Conservation (phyloP, 176 grass and related monocot species). For the Musa schizocarpa region DNA sequence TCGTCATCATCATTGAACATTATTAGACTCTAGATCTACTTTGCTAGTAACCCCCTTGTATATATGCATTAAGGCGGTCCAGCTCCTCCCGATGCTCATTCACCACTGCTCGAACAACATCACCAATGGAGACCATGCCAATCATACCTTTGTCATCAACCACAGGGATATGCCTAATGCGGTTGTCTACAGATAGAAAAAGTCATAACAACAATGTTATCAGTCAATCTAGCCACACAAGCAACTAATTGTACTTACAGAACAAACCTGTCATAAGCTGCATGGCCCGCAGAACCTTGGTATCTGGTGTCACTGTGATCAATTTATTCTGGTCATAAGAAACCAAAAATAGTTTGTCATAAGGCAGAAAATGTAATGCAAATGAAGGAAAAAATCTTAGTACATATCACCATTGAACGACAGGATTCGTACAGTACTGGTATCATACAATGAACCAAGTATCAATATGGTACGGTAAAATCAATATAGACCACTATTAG, state of each 20-base stretch:
- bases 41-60: conserved; percentile 86
- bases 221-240: not conserved
- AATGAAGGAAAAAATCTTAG: not conserved
- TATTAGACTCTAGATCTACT: not conserved
- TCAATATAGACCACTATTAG: too few relatives aligned
- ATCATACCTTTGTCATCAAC: conserved; percentile 55
- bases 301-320: conserved; percentile 77
- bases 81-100: conserved; percentile 82
- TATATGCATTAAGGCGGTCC: conserved; percentile 78
- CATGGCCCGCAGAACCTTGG: conserved; percentile 84
- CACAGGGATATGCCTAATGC: conserved; percentile 93
- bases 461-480: too few relatives aligned
- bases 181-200: conserved; percentile 43
- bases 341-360: not conserved
- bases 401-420: too few relatives aligned
- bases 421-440: too few relatives aligned
- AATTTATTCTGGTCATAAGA: conserved; percentile 66
- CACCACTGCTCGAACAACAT: conserved; percentile 82
- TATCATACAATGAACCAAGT: not conserved
- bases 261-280: conserved; percentile 93
- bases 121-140: conserved; percentile 98
- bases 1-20: conserved; percentile 24
- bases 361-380: not conserved
- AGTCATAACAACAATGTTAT: too few relatives aligned
- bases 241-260: not conserved